These are phyloP conservation scores for Gymnopilus dilepis DNA, from an alignment of 768 basidiomycete genomes.

Conservation along the genomic window DNA sequence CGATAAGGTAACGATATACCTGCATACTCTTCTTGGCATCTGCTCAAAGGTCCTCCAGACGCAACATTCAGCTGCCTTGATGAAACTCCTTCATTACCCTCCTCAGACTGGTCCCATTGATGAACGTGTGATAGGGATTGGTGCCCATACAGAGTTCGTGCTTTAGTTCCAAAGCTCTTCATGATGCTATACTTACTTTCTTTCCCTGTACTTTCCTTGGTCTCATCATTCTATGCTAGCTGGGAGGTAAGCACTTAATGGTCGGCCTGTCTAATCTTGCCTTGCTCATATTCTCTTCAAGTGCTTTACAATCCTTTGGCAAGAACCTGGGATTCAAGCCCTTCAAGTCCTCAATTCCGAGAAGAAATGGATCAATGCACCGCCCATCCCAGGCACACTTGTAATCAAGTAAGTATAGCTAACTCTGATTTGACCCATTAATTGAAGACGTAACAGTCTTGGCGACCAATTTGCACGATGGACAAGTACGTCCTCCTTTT, in stretches of 20 bases:
- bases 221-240: conserved; percentile 26
- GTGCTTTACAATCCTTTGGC: conserved; percentile 90
- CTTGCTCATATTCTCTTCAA: conserved; percentile 29
- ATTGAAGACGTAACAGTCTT: conserved; percentile 45
- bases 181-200: neutral
- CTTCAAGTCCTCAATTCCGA: conserved; percentile 83
- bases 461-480: conserved; percentile 89
- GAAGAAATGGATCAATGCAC: conserved; percentile 83
- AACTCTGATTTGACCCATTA: too few relatives aligned
- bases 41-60: conserved; percentile 50
- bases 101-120: conserved; percentile 66
- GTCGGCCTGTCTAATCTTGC: neutral
- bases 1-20: conserved; percentile 61
- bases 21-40: neutral
- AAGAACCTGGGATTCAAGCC: conserved; percentile 73
- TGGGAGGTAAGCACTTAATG: conserved; percentile 43
- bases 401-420: conserved; percentile 88
- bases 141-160: conserved; percentile 78
- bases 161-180: neutral
- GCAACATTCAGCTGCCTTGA: conserved; percentile 77
- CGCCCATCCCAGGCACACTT: conserved; percentile 78
- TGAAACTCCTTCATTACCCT: conserved; percentile 83
- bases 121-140: conserved; percentile 79
- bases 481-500: conserved; percentile 66
- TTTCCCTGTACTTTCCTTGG: neutral